Base-by-base conservation (phyloP, 2,329 filamentous ascomycete genomes). In the Cercospora sojina region DNA sequence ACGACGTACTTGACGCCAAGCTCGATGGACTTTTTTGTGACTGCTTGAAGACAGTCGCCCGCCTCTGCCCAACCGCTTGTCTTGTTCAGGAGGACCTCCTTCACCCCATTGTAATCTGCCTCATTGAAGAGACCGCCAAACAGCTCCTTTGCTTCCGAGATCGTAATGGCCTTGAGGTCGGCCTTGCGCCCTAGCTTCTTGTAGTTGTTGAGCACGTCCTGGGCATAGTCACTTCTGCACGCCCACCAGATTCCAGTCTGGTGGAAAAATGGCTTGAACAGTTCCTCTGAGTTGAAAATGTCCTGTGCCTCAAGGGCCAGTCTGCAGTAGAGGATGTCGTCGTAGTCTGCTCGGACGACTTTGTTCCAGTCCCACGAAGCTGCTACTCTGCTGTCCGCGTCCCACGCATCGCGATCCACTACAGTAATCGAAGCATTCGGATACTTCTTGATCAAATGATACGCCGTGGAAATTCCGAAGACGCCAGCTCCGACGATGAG, bases 321-420 rank as follows among this genome's bases (percentile, higher is more conserved):
- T 59, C 83, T 77, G 76, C 85, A 87, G 80, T 91, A 91, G 16
- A 87, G 77, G 1, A 85, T 78, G 71, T 89, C 86, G 64, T 85
- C 82, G 78, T 91, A 91, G 76, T 91, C 89, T 57, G 88, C 87
- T 64, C 89, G 87, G 16, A 91, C 83, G 29, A 90, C 87, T 77
- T 91, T 91, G 80, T 90, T 91, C 84, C 88, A 88, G 78, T 92
- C 89, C 81, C 87, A 89, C 0, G 89, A 91, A 0, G 89, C 89
- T 32, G 88, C 88, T 31, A 80, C 74, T 41, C 74, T 73, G 35
- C 66, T 71, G 62, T 78, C 64, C 8, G 73, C 73, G 41, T 76
- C 73, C 67, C 70, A 77, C 65, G 77, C 71, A 64, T 76, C 73
- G 27, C 76, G 74, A 64, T 81, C 80, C 29, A 81, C 75, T 18